These are phyloP conservation scores for Calocybe cyanea DNA, from an alignment of 768 basidiomycete species.

Conservation along the genomic window DNA sequence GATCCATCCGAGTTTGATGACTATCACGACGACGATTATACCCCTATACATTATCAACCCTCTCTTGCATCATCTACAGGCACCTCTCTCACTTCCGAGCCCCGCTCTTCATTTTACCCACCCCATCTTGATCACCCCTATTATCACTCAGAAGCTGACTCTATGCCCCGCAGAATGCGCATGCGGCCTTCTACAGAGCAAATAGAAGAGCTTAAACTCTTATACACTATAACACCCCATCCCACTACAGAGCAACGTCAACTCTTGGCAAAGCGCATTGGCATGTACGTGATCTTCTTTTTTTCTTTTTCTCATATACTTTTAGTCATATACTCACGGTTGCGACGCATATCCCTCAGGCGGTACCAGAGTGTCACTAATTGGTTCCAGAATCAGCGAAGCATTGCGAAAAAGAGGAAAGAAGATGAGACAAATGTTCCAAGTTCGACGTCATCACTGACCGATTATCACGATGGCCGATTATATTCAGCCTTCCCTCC, in stretches of 20 bases:
- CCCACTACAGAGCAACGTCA: slow-evolving; percentile 67
- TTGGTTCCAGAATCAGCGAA: slow-evolving; percentile 87
- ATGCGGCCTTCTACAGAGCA: slow-evolving; percentile 62
- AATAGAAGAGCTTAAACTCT: slow-evolving; percentile 62
- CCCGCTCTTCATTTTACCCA: slow-evolving; percentile 37
- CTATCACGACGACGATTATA: slow-evolving; percentile 42
- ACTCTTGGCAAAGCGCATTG: slow-evolving; percentile 61
- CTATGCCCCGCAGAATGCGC: slow-evolving; percentile 57
- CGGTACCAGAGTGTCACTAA: slow-evolving; percentile 77
- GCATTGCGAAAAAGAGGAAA: slow-evolving; percentile 66
- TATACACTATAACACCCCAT: slow-evolving; percentile 62
- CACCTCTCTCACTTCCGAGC: slow-evolving; percentile 25
- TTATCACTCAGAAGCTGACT: slow-evolving; percentile 46
- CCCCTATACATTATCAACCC: slow-evolving; percentile 29
- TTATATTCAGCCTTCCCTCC: slow-evolving; percentile 49
- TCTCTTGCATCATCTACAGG: slow-evolving; percentile 31
- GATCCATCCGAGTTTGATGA: slow-evolving; percentile 39
- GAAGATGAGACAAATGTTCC: slow-evolving; percentile 47
- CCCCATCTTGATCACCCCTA: slow-evolving; percentile 47
- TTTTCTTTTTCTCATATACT: slow-evolving; percentile 25
- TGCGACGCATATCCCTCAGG: slow-evolving; percentile 52
- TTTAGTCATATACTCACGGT: slow-evolving; percentile 24
- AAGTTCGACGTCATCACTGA: slow-evolving; percentile 24
- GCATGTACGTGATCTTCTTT: slow-evolving; percentile 59
- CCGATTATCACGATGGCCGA: slow-evolving; percentile 30